Evolutionary conservation across 306 rosid genomes (phyloP).

Genomic region (Oxytropis ochrocephala): DNA sequence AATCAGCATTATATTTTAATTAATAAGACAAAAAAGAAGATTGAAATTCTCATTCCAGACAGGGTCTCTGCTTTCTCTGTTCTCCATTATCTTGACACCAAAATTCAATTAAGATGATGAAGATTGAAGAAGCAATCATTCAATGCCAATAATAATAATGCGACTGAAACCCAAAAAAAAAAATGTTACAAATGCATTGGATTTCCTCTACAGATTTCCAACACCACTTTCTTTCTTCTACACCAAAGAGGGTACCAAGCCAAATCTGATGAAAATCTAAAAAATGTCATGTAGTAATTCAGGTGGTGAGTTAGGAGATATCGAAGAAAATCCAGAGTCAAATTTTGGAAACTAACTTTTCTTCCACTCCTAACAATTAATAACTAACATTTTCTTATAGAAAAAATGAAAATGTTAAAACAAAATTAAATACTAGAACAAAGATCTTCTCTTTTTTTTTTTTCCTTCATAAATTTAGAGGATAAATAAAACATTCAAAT

Average conservation of each 20-base stretch:
- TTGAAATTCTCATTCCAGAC: not conserved
- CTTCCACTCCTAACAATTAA: too few relatives aligned
- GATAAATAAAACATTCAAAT: not conserved
- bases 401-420: conserved; percentile 15
- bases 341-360: too few relatives aligned
- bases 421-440: not conserved
- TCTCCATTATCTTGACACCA: not conserved
- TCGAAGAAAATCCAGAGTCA: too few relatives aligned
- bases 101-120: not conserved
- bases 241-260: conserved; percentile 33
- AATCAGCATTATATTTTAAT: not conserved
- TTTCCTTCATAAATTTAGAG: conserved; percentile 12
- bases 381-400: too few relatives aligned
- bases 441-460: not conserved
- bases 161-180: not conserved
- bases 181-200: conserved; percentile 13
- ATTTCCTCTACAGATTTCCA: conserved; percentile 26
- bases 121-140: not conserved
- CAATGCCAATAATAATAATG: not conserved
- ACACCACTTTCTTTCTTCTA: conserved; percentile 31
- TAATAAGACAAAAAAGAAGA: not conserved
- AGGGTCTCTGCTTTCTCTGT: not conserved
- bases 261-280: conserved; percentile 27
- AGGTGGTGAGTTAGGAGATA: too few relatives aligned
- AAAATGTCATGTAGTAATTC: too few relatives aligned